Evolutionary conservation across 2,329 filamentous ascomycete genomes (phyloP), one percentile per base, ranked within the genome.

Genomic region (Canariomyces notabilis): DNA sequence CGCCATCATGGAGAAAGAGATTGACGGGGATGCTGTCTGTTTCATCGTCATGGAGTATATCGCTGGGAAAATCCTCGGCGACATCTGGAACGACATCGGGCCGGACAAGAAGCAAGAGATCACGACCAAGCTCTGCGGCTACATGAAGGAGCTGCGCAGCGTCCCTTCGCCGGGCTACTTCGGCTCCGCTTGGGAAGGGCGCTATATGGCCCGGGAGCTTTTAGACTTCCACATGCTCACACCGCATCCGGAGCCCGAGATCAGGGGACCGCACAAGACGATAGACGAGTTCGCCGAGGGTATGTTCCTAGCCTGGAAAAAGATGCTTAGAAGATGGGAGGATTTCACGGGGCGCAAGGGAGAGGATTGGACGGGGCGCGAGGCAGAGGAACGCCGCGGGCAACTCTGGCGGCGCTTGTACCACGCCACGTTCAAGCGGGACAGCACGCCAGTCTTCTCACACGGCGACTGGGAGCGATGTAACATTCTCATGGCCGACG

Each of bases 31-130:
- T 7, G 15, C n/a, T 11, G n/a, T n/a, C n/a, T n/a, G n/a, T n/a
- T 46, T 41, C 37, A 36, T 46, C 18, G 32, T 46, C 4, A 29
- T 36, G 37, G 43, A 46, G 31, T 46, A 40, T 19, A 46, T 46
- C 37, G 37, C 43, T 11, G 43, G 43, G 21, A 6, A 6, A 16
- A 36, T 6, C 32, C 21, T 39, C 1, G 11, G 8, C n/a, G 1
- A 3, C 18, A 19, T 9, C 1, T 40, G 37, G 37, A 2, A 5
- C 3, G 18, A 1, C 1, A 37, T 46, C 32, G 9, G 14, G 16
- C 3, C 37, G 2, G 2, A 21, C 16, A 37, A 36, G 16, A 46
- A 40, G 32, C 15, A 14, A 5, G 20, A 6, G 2, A 22, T 46
- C 12, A n/a, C 11, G 8, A 29, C 37, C 18, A 29, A 40, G 31